Evolutionary conservation across 2,329 filamentous ascomycete species (phyloP).

Genomic region (Alternaria consortialis): DNA sequence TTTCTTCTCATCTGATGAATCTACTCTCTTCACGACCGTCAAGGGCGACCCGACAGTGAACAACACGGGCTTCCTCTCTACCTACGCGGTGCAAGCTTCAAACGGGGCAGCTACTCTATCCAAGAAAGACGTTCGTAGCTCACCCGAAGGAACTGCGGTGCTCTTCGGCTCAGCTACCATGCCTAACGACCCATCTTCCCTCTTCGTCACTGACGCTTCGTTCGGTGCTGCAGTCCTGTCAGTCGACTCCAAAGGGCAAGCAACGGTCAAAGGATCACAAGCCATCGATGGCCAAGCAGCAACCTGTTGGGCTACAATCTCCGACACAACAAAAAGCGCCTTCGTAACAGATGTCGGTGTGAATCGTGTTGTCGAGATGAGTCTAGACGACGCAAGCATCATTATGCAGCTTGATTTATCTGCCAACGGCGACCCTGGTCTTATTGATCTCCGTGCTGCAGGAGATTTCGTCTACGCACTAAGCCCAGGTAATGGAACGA

Average conservation of each 20-base stretch:
- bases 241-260: constrained; percentile 48
- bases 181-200: constrained; percentile 47
- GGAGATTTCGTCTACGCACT: constrained; percentile 68
- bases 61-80: constrained; percentile 65
- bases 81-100: constrained; percentile 57
- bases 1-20: constrained; percentile 66
- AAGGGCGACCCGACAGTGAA: constrained; percentile 67
- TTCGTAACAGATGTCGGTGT: constrained; percentile 67
- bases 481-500: constrained; percentile 61
- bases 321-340: constrained; percentile 58
- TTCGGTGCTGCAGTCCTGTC: constrained; percentile 64
- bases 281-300: constrained; percentile 61
- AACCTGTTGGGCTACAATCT: constrained; percentile 68
- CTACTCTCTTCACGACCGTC: constrained; percentile 63
- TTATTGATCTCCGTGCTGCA: constrained; percentile 64
- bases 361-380: constrained; percentile 67
- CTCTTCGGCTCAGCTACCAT: constrained; percentile 64
- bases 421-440: constrained; percentile 59
- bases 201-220: constrained; percentile 67
- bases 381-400: constrained; percentile 59
- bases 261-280: constrained; percentile 49
- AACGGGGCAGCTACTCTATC: constrained; percentile 19
- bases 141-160: constrained; percentile 64
- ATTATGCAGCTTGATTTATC: constrained; percentile 52
- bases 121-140: constrained; percentile 44